A percentile compares a stretch with the other conserved stretches of the same genome.
These are phyloP conservation scores for Agaricus subrufescens DNA, from an alignment of 768 basidiomycete genomes.

Conservation along the genomic window DNA sequence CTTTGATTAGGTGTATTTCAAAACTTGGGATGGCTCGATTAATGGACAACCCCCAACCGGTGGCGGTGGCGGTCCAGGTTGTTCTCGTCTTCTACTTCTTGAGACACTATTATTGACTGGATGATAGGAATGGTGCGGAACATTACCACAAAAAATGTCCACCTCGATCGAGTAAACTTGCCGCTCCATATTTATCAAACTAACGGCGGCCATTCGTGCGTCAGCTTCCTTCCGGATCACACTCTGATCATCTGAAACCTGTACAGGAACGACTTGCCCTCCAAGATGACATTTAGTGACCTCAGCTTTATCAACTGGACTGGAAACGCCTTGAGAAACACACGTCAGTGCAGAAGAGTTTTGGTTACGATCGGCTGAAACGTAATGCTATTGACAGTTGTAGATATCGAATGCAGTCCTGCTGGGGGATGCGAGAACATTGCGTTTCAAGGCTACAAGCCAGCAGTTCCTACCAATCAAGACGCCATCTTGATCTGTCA, in stretches of 20 bases:
- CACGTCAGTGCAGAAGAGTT: conserved; percentile 10
- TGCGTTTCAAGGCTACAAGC: conserved; percentile 34
- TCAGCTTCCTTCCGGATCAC: not conserved
- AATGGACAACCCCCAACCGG: conserved; percentile 51
- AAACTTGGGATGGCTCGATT: conserved; percentile 49
- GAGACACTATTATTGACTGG: conserved; percentile 2
- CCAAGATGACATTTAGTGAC: conserved; percentile 40
- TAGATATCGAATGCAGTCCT: conserved; percentile 48
- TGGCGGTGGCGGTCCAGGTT: conserved; percentile 52
- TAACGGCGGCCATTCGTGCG: conserved; percentile 10
- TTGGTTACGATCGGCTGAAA: not conserved
- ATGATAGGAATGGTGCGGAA: conserved; percentile 40
- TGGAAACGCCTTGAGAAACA: conserved; percentile 40
- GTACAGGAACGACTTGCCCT: conserved; percentile 32
- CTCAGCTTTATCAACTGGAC: conserved; percentile 44
- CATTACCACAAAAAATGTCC: conserved; percentile 36
- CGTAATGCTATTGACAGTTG: conserved; percentile 25
- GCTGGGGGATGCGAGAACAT: conserved; percentile 41
- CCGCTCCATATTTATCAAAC: conserved; percentile 9
- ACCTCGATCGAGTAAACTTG: conserved; percentile 38
- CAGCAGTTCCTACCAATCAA: conserved; percentile 30
- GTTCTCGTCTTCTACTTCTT: conserved; percentile 2
- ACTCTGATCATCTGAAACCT: conserved; percentile 10
- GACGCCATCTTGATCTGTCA: conserved; percentile 39
- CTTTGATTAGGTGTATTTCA: conserved; percentile 43